Evolutionary conservation across 306 rosid species (phyloP).

Genomic region (Trifolium repens): DNA sequence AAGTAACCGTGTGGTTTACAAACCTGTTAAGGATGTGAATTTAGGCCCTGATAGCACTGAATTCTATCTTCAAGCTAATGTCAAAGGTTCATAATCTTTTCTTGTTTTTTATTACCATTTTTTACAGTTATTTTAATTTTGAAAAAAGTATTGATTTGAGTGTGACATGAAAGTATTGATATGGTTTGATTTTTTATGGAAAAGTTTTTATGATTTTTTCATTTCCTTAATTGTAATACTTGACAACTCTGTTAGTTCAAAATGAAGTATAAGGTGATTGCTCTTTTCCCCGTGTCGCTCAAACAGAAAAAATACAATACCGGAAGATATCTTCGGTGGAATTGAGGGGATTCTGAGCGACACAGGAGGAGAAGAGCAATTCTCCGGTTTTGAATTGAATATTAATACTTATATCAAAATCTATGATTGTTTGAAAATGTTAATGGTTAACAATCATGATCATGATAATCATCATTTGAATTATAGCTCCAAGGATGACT

Average conservation of each 20-base stretch:
- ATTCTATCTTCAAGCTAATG: slow-evolving; percentile 73
- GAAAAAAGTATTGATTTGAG: no score
- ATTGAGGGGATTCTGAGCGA: no score
- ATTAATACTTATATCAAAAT: slow-evolving; percentile 7
- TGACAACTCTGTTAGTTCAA: not conserved
- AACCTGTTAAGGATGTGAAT: slow-evolving; percentile 62
- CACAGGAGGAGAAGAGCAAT: no score
- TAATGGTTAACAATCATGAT: not conserved
- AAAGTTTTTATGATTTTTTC: not conserved
- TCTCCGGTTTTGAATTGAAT: no score
- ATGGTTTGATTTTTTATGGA: not conserved
- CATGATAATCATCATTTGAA: slow-evolving; percentile 17
- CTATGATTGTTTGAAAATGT: not conserved
- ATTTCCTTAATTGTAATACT: not conserved
- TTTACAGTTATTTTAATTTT: no score
- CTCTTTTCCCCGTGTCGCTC: no score
- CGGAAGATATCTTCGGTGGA: no score
- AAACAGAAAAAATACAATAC: no score
- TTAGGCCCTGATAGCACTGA: slow-evolving; percentile 65
- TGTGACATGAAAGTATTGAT: slow-evolving; percentile 14
- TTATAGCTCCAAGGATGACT: slow-evolving; percentile 86
- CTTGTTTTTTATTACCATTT: not conserved
- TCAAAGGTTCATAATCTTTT: slow-evolving; percentile 64
- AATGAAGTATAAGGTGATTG: not conserved
- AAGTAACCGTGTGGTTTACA: slow-evolving; percentile 53